Base-by-base conservation (phyloP, 768 basidiomycete species). In the Gyrodon lividus region DNA sequence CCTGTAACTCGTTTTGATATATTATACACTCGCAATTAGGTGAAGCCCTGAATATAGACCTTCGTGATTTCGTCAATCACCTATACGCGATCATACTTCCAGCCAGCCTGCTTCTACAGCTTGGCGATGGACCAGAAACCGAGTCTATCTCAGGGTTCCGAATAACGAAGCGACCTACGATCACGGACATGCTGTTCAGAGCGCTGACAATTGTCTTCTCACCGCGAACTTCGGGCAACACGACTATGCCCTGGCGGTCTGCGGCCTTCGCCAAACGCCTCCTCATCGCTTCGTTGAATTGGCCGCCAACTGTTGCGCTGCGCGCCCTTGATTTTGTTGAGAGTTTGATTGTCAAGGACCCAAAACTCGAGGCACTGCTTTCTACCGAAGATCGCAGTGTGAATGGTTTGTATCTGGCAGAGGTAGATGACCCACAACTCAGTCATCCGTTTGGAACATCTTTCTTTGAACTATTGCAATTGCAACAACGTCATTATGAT, bases 191-290 rank as follows among this genome's bases (percentile, higher is more conserved):
- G 68, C 75, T 98, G 44, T 98, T 99, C 79, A 82, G 86, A 49
- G 88, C 92, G 43, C 77, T 99, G 50, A 72, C 83, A 41, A 77
- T 91, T 46, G 82, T 87, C 38, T 96, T 98, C 75, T 83, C 88
- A 47, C 85, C 90, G 20, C 81, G 83, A 43, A 76, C 77, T 17
- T 72, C 80, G 47, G 79, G 80, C 5, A 71, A 72, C 39, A 65
- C 75, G 20, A 71, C 81, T 23, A 81, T 91, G 22, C 73, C 86
- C 55, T 79, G 84, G 80, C 86, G 92, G 59, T 81, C 86, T 38
- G 91, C 93, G 39, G 92, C 96, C 2, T 98, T 98, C 70, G 80
- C 89, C 48, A 98, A 98, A 72, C 89, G 96, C n/a, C 77, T 98
- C 42, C 76, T 96, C 24, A 78, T 80, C 43, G 84, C 86, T 30